Conservation (phyloP, 192 early-diverging fungal species). For the Podila verticillata region DNA sequence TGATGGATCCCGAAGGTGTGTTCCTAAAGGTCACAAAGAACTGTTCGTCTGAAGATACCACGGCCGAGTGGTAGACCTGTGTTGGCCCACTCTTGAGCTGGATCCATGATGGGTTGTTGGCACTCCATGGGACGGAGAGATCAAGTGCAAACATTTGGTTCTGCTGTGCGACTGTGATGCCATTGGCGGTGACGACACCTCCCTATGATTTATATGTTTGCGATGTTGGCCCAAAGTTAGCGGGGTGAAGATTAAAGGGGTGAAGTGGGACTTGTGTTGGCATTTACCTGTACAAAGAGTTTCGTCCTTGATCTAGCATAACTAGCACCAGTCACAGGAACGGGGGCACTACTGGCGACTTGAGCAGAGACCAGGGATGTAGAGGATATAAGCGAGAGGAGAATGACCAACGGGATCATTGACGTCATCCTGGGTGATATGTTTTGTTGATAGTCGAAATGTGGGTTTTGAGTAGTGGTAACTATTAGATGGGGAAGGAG, state of each 20-base stretch:
- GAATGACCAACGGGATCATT: background rate
- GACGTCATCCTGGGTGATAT: background rate
- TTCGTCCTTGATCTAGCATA: slow-evolving; percentile 14
- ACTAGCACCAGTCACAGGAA: slow-evolving; percentile 3
- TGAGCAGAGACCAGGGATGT: background rate
- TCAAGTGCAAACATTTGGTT: slow-evolving; percentile 12
- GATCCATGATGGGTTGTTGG: slow-evolving; percentile 8
- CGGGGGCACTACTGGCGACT: background rate
- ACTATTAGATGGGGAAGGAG: too few relatives aligned
- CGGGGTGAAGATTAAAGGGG: background rate
- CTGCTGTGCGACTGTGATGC: slow-evolving; percentile 14
- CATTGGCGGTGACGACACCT: slow-evolving; percentile 6
- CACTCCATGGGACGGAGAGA: slow-evolving; percentile 5
- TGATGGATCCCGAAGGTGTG: background rate
- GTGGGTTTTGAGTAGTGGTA: background rate
- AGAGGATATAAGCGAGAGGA: background rate
- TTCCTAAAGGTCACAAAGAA: slow-evolving; percentile 7
- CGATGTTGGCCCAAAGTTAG: background rate
- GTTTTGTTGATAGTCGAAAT: background rate
- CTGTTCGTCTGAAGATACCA: slow-evolving; percentile 10
- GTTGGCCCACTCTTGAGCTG: slow-evolving; percentile 8
- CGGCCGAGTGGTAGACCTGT: slow-evolving; percentile 3
- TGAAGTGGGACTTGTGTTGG: background rate
- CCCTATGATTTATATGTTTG: background rate
- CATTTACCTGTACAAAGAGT: slow-evolving; percentile 11